Conservation (phyloP, 371 early-diverging fungal species). For the Lichtheimia corymbifera region DNA sequence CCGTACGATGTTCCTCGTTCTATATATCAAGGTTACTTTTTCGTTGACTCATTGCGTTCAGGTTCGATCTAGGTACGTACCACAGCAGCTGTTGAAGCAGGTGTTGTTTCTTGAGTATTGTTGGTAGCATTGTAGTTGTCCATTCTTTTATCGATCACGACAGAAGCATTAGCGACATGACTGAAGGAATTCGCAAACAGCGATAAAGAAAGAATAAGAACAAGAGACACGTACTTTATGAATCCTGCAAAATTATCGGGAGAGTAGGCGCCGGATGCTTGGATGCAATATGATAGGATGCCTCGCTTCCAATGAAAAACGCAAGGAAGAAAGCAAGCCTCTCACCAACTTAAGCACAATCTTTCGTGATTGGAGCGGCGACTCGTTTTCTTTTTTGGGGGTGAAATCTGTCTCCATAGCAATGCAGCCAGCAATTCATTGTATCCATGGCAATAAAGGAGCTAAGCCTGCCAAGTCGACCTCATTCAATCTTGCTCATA, state of each 20-base stretch:
- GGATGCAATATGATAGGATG: conserved; percentile 10
- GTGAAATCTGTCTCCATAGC: no score
- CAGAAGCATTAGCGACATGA: not conserved
- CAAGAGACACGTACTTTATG: not conserved
- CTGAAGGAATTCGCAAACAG: no score
- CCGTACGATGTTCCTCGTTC: conserved; percentile 14
- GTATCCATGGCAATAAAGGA: no score
- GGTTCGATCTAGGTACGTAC: conserved; percentile 4
- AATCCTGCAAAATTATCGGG: not conserved
- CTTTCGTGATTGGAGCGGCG: conserved; percentile 1
- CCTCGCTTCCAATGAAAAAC: not conserved
- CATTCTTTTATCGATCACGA: not conserved
- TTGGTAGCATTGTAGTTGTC: conserved; percentile 6
- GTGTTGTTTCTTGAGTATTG: conserved; percentile 8
- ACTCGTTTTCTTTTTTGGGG: not conserved
- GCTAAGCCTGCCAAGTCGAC: no score
- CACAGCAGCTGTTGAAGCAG: conserved; percentile 6
- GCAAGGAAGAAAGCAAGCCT: not conserved
- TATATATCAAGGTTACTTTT: not conserved
- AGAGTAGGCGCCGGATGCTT: conserved; percentile 8
- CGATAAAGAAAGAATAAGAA: not conserved
- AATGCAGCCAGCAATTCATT: no score
- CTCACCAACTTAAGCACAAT: not conserved
- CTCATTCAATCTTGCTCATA: no score
- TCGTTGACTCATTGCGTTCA: not conserved